These are phyloP conservation scores for Lactarius evosmus DNA, from an alignment of 768 basidiomycete species.

Conservation along the genomic window DNA sequence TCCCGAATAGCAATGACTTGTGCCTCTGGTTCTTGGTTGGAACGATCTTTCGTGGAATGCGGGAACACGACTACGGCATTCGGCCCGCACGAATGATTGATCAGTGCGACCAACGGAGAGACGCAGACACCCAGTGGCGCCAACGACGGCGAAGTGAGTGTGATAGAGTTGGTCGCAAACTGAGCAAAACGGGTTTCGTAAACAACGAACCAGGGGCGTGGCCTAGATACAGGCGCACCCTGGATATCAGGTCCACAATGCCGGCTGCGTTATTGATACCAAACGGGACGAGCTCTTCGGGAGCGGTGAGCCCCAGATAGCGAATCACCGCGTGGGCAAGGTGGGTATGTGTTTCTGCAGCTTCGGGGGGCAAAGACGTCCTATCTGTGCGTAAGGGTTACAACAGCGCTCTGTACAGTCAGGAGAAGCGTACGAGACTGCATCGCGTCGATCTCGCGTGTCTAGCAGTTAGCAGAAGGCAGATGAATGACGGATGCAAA, in stretches of 20 bases:
- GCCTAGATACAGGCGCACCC: constrained; percentile 42
- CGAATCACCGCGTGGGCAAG: constrained; percentile 72
- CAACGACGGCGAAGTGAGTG: constrained; percentile 73
- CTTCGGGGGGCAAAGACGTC: constrained; percentile 44
- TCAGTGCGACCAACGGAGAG: constrained; percentile 72
- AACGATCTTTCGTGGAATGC: constrained; percentile 38
- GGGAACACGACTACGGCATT: constrained; percentile 95
- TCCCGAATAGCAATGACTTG: constrained; percentile 68
- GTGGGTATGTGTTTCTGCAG: constrained; percentile 58
- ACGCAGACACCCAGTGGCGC: constrained; percentile 82
- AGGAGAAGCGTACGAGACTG: constrained; percentile 65
- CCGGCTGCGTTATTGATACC: constrained; percentile 57
- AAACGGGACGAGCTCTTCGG: constrained; percentile 55
- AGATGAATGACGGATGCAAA: background rate
- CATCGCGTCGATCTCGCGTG: constrained; percentile 61
- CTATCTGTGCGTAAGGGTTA: constrained; percentile 47
- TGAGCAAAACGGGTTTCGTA: constrained; percentile 34
- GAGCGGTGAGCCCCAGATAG: constrained; percentile 60
- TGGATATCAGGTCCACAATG: constrained; percentile 68
- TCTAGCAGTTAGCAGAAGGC: constrained; percentile 46
- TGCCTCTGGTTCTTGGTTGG: constrained; percentile 56
- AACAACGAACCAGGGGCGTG: background rate
- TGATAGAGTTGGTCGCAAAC: constrained; percentile 92
- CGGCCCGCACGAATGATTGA: constrained; percentile 86
- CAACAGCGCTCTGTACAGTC: background rate